Percentiles rank a stretch among this genome's conserved stretches.
phyloP scores from a whole-genome alignment of 2,329 filamentous ascomycete species.

The Calycina herbarum region DNA sequence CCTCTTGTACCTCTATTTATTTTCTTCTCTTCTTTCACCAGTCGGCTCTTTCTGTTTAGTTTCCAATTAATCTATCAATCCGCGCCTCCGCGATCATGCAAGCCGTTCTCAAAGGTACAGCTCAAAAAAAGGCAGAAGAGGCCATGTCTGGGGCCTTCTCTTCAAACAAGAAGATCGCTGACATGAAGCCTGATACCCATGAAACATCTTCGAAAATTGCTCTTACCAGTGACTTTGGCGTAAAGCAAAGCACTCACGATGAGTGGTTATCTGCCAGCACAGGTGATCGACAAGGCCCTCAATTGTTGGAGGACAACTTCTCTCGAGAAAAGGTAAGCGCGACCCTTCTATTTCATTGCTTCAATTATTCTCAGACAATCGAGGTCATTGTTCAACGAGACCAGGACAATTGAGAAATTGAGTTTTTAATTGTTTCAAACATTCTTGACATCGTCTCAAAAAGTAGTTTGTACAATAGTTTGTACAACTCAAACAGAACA shows the following conservation, averaged over 20 bases:
- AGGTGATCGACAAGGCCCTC: constrained; percentile 64
- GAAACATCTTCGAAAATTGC: constrained; percentile 57
- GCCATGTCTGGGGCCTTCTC: constrained; percentile 26
- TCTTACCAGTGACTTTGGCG: constrained; percentile 76
- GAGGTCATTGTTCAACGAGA: no score
- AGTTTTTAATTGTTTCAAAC: no score
- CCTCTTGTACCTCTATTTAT: no score
- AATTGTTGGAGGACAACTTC: constrained; percentile 70
- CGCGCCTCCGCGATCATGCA: no score
- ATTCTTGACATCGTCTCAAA: no score
- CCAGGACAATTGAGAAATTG: no score
- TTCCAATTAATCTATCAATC: no score
- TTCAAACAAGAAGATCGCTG: constrained; percentile 33
- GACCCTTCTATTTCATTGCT: not conserved
- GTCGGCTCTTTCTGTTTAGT: no score
- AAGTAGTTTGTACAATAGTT: no score
- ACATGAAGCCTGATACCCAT: constrained; percentile 47
- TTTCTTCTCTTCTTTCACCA: no score
- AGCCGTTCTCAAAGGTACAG: constrained; percentile 12
- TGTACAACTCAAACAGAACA: no score
- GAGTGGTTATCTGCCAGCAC: constrained; percentile 71
- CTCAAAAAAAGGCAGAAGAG: constrained; percentile 25
- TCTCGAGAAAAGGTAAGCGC: constrained; percentile 68
- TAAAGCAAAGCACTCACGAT: constrained; percentile 71
- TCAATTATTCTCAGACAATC: no score